A percentile compares a stretch with the other conserved stretches of the same genome.
These are phyloP conservation scores for Magnaporthiopsis rhizophila DNA, from an alignment of 2,329 filamentous ascomycete genomes.

Conservation along the genomic window DNA sequence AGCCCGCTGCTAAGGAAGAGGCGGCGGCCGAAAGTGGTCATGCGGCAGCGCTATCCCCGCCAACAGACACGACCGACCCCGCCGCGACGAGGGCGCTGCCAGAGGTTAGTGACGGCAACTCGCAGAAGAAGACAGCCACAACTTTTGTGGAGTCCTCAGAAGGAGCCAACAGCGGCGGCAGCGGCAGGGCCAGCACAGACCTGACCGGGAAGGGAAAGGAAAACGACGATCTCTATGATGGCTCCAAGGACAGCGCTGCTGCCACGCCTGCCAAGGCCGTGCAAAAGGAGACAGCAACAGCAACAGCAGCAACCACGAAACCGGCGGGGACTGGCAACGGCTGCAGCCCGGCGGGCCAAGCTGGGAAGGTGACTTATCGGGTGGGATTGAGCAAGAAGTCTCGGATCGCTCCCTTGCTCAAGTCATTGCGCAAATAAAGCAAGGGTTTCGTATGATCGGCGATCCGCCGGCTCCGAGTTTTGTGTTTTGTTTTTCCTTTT, in stretches of 20 bases:
- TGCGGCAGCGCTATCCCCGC: not conserved
- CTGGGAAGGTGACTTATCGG: constrained; percentile 34
- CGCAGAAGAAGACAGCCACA: not conserved
- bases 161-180: not conserved
- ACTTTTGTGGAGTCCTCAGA: not conserved
- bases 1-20: not conserved
- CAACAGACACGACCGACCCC: not conserved
- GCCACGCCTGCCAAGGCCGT: constrained; percentile 5
- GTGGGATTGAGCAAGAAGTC: constrained; percentile 44
- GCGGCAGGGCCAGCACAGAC: not conserved
- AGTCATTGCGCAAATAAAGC: constrained; percentile 34
- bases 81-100: not conserved
- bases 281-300: constrained; percentile 6
- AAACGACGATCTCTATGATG: not conserved
- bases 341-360: constrained; percentile 19
- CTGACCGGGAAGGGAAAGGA: not conserved
- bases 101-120: not conserved
- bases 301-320: constrained; percentile 1
- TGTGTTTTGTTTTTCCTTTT: not conserved
- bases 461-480: not conserved
- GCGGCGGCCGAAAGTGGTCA: not conserved
- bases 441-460: not conserved
- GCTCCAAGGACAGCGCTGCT: not conserved
- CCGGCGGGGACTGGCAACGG: constrained; percentile 7
- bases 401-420: constrained; percentile 43